Evolutionary conservation across 768 basidiomycete genomes (phyloP), one percentile per base, ranked within the genome.

Genomic region (Fomitopsis pulvina): DNA sequence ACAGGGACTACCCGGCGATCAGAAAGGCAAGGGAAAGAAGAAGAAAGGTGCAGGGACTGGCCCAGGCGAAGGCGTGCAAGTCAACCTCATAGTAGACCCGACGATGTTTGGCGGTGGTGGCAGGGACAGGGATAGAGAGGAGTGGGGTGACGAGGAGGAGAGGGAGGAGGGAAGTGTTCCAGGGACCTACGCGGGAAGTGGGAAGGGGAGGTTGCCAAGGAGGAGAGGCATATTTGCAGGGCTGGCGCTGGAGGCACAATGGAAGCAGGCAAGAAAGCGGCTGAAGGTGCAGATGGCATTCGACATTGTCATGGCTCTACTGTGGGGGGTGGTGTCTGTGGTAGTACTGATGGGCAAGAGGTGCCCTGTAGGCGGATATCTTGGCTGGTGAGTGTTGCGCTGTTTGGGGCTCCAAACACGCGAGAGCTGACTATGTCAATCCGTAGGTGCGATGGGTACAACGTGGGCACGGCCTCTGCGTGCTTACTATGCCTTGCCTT

Each of bases 81-180:
- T 86, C 44, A 87, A 87, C 63, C 69, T 86, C 40, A 85, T 86
- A 52, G 81, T 86, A 26, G 83, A 85, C 57, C 84, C 85, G 6
- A 69, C 69, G 6, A 75, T 77, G 51, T 82, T 87, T 52, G 69
- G 26, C 46, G 59, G 47, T 62, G 60, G 16, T 3, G 52, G 51
- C 21, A 28, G 38, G 10, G 57, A 55, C 22, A 41, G 46, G 11
- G 66, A 66, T 11, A 66, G 69, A 0, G 73, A 70, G 2, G 66
- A 68, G 18, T 70, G 71, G 0, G 69, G 71, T 1, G 68, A 66
- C 28, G 55, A 53, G 14, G 50, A 25, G 3, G 61, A 61, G 22
- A 69, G 66, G 11, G 73, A 74, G 6, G 70, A 67, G 20, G 63
- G 66, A 1, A 69, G 67, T 9, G 22, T 10, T 27, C 22, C 43